phyloP scores from a whole-genome alignment of 805 yeast species.

The Ogataea ganodermae region DNA sequence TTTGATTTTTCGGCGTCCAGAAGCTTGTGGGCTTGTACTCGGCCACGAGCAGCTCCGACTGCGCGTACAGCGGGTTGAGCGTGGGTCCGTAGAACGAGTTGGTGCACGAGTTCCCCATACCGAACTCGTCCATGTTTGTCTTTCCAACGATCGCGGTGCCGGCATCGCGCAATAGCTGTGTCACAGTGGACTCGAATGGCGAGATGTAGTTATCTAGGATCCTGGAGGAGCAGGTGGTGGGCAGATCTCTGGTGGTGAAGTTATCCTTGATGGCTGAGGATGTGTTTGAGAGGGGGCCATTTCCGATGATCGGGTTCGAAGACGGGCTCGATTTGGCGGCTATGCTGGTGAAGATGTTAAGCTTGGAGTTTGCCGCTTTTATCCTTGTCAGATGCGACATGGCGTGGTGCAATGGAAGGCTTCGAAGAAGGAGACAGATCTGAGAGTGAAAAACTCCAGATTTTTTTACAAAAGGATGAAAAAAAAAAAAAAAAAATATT shows the following conservation, averaged over 20 bases:
- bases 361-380: slow-evolving; percentile 20
- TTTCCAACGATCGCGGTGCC: slow-evolving; percentile 71
- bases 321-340: slow-evolving; percentile 18
- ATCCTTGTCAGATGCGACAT: slow-evolving; percentile 1
- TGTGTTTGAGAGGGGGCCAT: slow-evolving; percentile 31
- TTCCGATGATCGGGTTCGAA: slow-evolving; percentile 7
- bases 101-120: slow-evolving; percentile 84
- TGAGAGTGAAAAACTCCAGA: too few relatives aligned
- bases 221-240: slow-evolving; percentile 80
- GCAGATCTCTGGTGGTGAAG: slow-evolving; percentile 58
- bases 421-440: too few relatives aligned
- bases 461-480: too few relatives aligned
- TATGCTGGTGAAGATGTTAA: slow-evolving; percentile 44
- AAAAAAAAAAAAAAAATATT: not conserved
- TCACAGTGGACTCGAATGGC: slow-evolving; percentile 83
- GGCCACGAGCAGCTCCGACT: slow-evolving; percentile 22
- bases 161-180: slow-evolving; percentile 47
- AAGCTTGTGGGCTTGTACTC: slow-evolving; percentile 27
- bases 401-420: too few relatives aligned
- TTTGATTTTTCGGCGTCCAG: slow-evolving; percentile 25
- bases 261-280: slow-evolving; percentile 74
- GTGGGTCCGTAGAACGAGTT: slow-evolving; percentile 60
- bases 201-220: slow-evolving; percentile 61
- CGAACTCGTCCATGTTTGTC: slow-evolving; percentile 94
- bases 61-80: slow-evolving; percentile 47